Percentiles rank a stretch among this genome's conserved stretches.
Conservation (phyloP, 1,284 basidiomycete genomes). For the Earliella scabrosa region DNA sequence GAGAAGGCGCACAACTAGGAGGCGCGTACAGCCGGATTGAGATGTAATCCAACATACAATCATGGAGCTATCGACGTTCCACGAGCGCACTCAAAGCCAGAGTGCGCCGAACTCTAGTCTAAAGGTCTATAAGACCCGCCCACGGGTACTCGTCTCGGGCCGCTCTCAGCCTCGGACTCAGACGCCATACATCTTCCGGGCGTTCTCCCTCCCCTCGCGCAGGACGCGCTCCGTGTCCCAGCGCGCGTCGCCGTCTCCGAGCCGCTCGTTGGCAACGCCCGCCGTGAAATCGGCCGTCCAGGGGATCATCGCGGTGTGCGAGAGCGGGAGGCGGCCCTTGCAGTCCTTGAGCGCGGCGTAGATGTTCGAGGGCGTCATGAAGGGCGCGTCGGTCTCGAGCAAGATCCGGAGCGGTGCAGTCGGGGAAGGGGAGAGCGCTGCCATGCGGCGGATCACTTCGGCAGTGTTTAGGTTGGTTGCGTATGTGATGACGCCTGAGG, state of each 20-base stretch:
- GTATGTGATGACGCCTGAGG: slow-evolving; percentile 76
- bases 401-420: slow-evolving; percentile 57
- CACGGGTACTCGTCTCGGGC: no score
- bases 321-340: slow-evolving; percentile 67
- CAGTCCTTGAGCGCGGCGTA: slow-evolving; percentile 58
- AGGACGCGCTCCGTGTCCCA: slow-evolving; percentile 66
- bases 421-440: slow-evolving; percentile 23
- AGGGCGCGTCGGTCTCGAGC: slow-evolving; percentile 84
- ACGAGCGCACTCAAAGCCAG: no score
- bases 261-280: slow-evolving; percentile 45
- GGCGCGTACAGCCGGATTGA: no score
- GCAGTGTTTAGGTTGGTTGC: slow-evolving; percentile 72
- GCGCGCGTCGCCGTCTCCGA: not conserved
- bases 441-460: slow-evolving; percentile 58
- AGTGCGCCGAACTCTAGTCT: no score
- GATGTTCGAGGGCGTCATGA: slow-evolving; percentile 79
- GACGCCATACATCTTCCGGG: slow-evolving; percentile 64
- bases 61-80: no score
- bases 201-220: slow-evolving; percentile 68
- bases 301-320: slow-evolving; percentile 80
- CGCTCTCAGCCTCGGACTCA: no score
- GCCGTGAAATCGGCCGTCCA: slow-evolving; percentile 82
- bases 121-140: no score
- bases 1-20: no score
- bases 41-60: no score